Conservation (phyloP, 2,329 filamentous ascomycete genomes). For the Metarhizium album region DNA sequence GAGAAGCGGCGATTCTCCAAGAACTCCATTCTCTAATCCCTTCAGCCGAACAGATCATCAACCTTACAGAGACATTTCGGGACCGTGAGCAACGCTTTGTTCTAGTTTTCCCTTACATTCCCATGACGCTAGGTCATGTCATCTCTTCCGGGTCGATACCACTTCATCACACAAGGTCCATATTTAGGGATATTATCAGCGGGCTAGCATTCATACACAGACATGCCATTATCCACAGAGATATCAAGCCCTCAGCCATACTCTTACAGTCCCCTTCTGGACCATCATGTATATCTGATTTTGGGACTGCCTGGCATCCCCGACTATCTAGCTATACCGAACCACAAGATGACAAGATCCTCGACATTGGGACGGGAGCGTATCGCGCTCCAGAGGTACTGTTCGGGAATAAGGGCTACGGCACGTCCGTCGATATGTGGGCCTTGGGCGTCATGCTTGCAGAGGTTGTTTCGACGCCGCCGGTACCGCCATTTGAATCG, state of each 20-base stretch:
- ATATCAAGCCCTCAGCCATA: constrained; percentile 88
- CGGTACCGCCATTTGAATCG: constrained; percentile 67
- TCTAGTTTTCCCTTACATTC: constrained; percentile 77
- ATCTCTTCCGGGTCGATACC: constrained; percentile 15
- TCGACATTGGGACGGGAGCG: constrained; percentile 85
- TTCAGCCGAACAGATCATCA: constrained; percentile 36
- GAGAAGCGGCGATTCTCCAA: constrained; percentile 67
- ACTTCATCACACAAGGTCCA: constrained; percentile 23
- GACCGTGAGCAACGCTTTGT: constrained; percentile 62
- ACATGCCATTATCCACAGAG: constrained; percentile 76
- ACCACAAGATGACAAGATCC: constrained; percentile 60
- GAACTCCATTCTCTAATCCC: constrained; percentile 34
- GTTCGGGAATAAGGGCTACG: constrained; percentile 72
- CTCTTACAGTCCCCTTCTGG: constrained; percentile 57
- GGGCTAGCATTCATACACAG: constrained; percentile 63
- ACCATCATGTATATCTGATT: constrained; percentile 75
- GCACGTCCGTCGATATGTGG: constrained; percentile 74
- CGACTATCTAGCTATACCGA: constrained; percentile 49
- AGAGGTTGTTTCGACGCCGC: constrained; percentile 51
- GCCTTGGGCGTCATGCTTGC: constrained; percentile 74
- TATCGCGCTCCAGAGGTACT: constrained; percentile 87
- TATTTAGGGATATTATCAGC: constrained; percentile 56
- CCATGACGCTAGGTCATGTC: constrained; percentile 48
- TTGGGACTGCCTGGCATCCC: constrained; percentile 82
- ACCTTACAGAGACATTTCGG: constrained; percentile 63